A percentile compares a stretch with the other conserved stretches of the same genome.
phyloP scores from a whole-genome alignment of 1,284 basidiomycete genomes.

The Ganoderma lucidum region DNA sequence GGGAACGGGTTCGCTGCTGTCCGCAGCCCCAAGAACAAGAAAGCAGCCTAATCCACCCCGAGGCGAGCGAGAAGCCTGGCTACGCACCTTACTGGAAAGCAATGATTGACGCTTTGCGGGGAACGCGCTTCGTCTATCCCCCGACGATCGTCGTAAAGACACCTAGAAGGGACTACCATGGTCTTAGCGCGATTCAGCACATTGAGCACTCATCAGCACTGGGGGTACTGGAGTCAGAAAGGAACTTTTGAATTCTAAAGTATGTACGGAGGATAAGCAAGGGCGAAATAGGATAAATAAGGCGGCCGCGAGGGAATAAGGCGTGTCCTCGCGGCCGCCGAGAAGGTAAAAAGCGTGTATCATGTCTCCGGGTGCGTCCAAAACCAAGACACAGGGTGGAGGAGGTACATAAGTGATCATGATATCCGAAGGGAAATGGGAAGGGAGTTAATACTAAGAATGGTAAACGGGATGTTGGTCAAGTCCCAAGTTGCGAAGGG shows the following conservation, averaged over 20 bases:
- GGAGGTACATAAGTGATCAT: constrained; percentile 3
- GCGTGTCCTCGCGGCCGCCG: constrained; percentile 6
- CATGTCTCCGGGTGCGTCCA: constrained; percentile 9
- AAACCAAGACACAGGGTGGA: constrained; percentile 1
- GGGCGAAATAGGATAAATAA: constrained; percentile 16
- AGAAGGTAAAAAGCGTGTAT: not conserved
- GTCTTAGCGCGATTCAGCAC: not conserved
- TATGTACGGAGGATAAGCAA: constrained; percentile 18
- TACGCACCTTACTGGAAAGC: not conserved
- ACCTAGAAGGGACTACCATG: not conserved
- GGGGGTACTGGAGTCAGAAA: not conserved
- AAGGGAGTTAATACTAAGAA: not conserved
- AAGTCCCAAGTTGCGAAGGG: constrained; percentile 12
- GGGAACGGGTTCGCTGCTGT: too few relatives aligned
- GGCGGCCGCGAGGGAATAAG: constrained; percentile 2
- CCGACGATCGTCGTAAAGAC: not conserved
- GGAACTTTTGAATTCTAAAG: constrained; percentile 7
- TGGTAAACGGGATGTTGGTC: not conserved
- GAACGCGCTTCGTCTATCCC: not conserved
- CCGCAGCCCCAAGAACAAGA: too few relatives aligned
- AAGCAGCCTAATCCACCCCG: too few relatives aligned
- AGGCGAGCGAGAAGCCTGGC: not conserved
- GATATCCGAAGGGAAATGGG: constrained; percentile 9
- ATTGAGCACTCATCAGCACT: too few relatives aligned
- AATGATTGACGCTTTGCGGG: not conserved